Evolutionary conservation across 2,329 filamentous ascomycete species (phyloP).

Genomic region (Zymoseptoria pseudotritici): DNA sequence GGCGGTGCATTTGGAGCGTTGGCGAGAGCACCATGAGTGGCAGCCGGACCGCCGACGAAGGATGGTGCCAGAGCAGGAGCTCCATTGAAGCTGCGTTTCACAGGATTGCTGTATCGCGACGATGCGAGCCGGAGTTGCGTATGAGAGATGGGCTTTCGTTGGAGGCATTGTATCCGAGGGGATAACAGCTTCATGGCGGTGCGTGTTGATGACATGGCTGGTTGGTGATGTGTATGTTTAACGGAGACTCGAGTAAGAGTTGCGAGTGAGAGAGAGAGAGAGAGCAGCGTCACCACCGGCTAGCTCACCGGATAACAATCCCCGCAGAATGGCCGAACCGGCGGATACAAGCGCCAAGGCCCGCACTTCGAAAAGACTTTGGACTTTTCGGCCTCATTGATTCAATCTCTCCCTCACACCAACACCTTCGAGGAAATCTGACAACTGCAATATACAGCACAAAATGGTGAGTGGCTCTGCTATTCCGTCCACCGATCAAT

Average conservation of each 20-base stretch:
- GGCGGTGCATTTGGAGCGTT: neutral
- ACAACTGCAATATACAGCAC: constrained; percentile 1
- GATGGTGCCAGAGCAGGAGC: constrained; percentile 15
- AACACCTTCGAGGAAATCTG: constrained; percentile 21
- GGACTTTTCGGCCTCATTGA: neutral
- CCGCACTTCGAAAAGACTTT: neutral
- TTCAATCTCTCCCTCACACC: neutral
- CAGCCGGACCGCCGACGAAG: constrained; percentile 13
- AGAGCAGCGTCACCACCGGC: neutral
- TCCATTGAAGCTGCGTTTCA: constrained; percentile 21
- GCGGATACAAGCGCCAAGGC: neutral
- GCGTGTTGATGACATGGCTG: constrained; percentile 13
- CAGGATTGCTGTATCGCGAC: constrained; percentile 30
- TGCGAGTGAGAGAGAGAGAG: neutral
- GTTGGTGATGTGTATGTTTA: neutral
- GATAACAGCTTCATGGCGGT: constrained; percentile 26
- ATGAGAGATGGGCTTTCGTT: constrained; percentile 5
- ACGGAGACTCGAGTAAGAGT: neutral
- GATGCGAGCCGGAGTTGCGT: constrained; percentile 23
- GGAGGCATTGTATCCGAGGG: constrained; percentile 20
- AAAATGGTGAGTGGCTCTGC: constrained; percentile 19
- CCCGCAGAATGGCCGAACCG: neutral
- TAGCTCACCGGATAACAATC: neutral
- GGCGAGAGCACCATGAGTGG: constrained; percentile 5
- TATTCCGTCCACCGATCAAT: neutral